A percentile compares a stretch with the other conserved stretches of the same genome.
These are phyloP conservation scores for Didymella arachidicola DNA, from an alignment of 2,329 filamentous ascomycete species.

Conservation along the genomic window DNA sequence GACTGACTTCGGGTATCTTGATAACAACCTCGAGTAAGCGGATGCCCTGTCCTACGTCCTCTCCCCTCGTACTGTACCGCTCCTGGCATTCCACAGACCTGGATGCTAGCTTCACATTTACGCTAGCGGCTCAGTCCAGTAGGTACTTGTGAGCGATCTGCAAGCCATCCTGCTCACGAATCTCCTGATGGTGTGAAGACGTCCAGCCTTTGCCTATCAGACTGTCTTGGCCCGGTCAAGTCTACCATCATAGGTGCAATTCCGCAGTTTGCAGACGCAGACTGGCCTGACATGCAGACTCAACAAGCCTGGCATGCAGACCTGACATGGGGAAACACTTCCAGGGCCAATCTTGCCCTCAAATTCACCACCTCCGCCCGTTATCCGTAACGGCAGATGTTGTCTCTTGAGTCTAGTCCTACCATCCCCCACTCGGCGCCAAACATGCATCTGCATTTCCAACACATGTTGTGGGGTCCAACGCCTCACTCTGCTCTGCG, in stretches of 20 bases:
- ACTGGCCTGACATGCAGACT: conserved; percentile 8
- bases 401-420: conserved; percentile 1
- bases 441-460: conserved; percentile 5
- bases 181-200: conserved; percentile 12
- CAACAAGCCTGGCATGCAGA: neutral
- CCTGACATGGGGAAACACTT: conserved; percentile 1
- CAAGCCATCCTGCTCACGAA: conserved; percentile 11
- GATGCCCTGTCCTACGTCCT: conserved; percentile 12
- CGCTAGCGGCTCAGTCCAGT: conserved; percentile 14
- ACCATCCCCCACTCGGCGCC: neutral
- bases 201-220: conserved; percentile 6
- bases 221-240: neutral
- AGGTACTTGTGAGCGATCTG: conserved; percentile 15
- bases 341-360: neutral
- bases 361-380: neutral
- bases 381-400: conserved; percentile 4
- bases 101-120: neutral
- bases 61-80: conserved; percentile 1
- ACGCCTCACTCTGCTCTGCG: conserved; percentile 14
- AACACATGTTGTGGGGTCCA: conserved; percentile 6
- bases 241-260: conserved; percentile 12
- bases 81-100: conserved; percentile 1
- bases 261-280: neutral
- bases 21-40: conserved; percentile 19
- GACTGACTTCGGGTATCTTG: neutral